Evolutionary conservation across 345 rosid species (phyloP).

Genomic region (Pugionium cornutum): DNA sequence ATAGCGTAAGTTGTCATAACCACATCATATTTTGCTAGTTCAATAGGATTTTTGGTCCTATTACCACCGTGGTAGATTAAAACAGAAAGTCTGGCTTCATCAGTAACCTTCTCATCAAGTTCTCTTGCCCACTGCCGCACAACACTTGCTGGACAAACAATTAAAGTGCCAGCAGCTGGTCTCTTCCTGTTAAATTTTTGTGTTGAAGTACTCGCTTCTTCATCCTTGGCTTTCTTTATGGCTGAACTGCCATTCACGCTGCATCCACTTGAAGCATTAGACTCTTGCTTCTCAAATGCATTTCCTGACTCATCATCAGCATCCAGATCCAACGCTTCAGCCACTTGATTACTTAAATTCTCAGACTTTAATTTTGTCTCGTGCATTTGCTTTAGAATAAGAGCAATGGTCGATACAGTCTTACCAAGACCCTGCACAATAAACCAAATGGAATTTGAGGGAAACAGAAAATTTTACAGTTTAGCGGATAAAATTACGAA

Average conservation of each 20-base stretch:
- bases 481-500: conserved; percentile 14
- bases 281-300: conserved; percentile 27
- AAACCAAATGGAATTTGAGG: conserved; percentile 27
- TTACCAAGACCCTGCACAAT: conserved; percentile 89
- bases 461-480: neutral
- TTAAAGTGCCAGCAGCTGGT: conserved; percentile 88
- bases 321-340: conserved; percentile 86
- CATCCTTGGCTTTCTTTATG: conserved; percentile 45
- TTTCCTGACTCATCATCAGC: conserved; percentile 60
- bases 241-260: conserved; percentile 39
- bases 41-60: conserved; percentile 84
- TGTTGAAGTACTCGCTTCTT: conserved; percentile 54
- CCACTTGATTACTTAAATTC: conserved; percentile 45
- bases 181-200: conserved; percentile 48
- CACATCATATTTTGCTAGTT: conserved; percentile 84
- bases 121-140: conserved; percentile 96
- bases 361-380: conserved; percentile 61
- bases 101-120: conserved; percentile 80
- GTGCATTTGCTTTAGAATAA: conserved; percentile 70
- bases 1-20: conserved; percentile 90
- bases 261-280: conserved; percentile 40
- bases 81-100: conserved; percentile 63
- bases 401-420: conserved; percentile 94
- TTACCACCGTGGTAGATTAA: conserved; percentile 78
- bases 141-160: conserved; percentile 97